phyloP scores from a whole-genome alignment of 352 stramenopile species.

The Elongisporangium undulatum region DNA sequence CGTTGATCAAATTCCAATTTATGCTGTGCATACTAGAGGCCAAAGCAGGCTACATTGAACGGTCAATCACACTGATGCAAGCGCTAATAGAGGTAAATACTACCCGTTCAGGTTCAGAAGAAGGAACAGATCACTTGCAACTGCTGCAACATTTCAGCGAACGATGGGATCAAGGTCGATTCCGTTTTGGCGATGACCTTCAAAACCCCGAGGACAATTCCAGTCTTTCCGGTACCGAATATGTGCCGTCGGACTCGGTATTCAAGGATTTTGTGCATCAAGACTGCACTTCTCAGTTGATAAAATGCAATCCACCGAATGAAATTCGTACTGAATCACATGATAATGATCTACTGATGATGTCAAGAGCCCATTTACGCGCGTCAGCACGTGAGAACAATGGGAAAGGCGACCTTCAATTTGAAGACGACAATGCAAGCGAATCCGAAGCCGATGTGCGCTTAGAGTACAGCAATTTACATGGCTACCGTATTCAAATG shows the following conservation, averaged over 20 bases:
- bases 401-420: neutral
- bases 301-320: conserved; percentile 27
- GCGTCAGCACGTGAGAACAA: neutral
- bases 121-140: neutral
- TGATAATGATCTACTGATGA: conserved; percentile 28
- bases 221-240: conserved; percentile 4
- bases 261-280: conserved; percentile 18
- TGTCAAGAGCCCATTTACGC: conserved; percentile 18
- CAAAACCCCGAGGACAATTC: too few species aligned
- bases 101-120: neutral
- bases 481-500: conserved; percentile 70
- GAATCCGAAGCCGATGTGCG: conserved; percentile 9
- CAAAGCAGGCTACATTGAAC: conserved; percentile 53
- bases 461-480: conserved; percentile 77
- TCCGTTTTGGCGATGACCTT: neutral
- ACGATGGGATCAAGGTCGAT: neutral
- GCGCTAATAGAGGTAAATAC: conserved; percentile 53
- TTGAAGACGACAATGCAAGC: conserved; percentile 4
- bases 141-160: conserved; percentile 18
- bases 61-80: conserved; percentile 60
- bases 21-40: conserved; percentile 50
- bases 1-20: conserved; percentile 43
- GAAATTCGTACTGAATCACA: conserved; percentile 26
- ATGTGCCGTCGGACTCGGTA: conserved; percentile 4
- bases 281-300: conserved; percentile 8